phyloP scores from a whole-genome alignment of 345 rosid species.

The Sisymbrium altissimum region DNA sequence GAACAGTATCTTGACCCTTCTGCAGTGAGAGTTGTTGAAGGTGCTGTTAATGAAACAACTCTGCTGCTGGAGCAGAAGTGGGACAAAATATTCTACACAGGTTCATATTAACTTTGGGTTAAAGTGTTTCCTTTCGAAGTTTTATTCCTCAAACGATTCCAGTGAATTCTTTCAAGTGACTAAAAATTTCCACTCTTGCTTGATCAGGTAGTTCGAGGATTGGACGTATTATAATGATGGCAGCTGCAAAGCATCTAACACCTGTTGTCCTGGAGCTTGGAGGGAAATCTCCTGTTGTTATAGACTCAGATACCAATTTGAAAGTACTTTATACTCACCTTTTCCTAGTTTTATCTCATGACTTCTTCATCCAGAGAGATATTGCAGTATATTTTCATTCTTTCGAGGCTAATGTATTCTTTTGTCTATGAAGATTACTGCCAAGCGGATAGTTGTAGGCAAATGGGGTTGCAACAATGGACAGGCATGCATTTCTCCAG shows the following conservation, averaged over 20 bases:
- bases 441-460: slow-evolving; percentile 74
- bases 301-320: slow-evolving; percentile 68
- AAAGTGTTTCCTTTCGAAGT: background rate
- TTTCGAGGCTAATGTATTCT: slow-evolving; percentile 4
- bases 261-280: slow-evolving; percentile 95
- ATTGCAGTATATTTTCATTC: background rate
- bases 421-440: slow-evolving; percentile 55
- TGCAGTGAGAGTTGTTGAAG: slow-evolving; percentile 75
- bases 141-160: background rate
- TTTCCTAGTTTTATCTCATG: background rate
- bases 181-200: background rate
- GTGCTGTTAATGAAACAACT: slow-evolving; percentile 70
- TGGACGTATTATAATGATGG: slow-evolving; percentile 82
- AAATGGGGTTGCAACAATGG: slow-evolving; percentile 96
- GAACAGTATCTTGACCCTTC: slow-evolving; percentile 66
- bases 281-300: slow-evolving; percentile 84
- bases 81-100: slow-evolving; percentile 98
- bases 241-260: slow-evolving; percentile 96
- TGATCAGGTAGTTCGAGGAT: slow-evolving; percentile 68
- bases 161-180: background rate
- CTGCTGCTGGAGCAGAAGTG: slow-evolving; percentile 87
- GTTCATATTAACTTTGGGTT: slow-evolving; percentile 31
- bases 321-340: slow-evolving; percentile 41
- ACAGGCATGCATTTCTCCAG: slow-evolving; percentile 90
- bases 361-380: background rate